These are phyloP conservation scores for Penicillium argentinense DNA, from an alignment of 495 filamentous ascomycete species.

Conservation along the genomic window DNA sequence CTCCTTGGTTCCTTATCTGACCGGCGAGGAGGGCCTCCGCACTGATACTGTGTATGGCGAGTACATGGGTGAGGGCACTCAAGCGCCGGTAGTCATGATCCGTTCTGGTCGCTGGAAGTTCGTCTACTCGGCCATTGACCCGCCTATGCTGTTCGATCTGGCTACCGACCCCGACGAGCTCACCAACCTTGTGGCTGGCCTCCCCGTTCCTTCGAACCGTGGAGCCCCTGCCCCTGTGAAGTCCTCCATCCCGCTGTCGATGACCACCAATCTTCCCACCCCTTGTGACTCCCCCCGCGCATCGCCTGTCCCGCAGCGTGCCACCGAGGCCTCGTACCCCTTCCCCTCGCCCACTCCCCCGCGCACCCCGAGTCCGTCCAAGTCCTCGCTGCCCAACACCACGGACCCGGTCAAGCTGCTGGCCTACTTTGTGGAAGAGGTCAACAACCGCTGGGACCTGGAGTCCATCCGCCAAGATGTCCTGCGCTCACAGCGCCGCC, in stretches of 20 bases:
- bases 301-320: conserved; percentile 34
- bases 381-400: conserved; percentile 34
- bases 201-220: conserved; percentile 21
- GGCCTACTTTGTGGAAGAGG: conserved; percentile 65
- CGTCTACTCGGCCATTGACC: conserved; percentile 75
- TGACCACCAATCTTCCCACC: conserved; percentile 36
- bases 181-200: conserved; percentile 60
- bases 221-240: conserved; percentile 14
- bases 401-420: conserved; percentile 46
- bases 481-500: conserved; percentile 66
- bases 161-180: conserved; percentile 70
- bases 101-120: conserved; percentile 80
- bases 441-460: conserved; percentile 70
- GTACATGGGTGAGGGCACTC: conserved; percentile 86
- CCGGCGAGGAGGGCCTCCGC: conserved; percentile 50
- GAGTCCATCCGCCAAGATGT: conserved; percentile 67
- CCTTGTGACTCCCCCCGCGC: conserved; percentile 36
- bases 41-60: conserved; percentile 81
- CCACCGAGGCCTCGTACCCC: conserved; percentile 32
- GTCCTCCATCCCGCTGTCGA: conserved; percentile 7
- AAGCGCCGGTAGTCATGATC: conserved; percentile 90
- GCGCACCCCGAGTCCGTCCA: conserved; percentile 40
- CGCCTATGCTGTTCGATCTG: conserved; percentile 76
- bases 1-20: conserved; percentile 69
- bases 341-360: conserved; percentile 40